Evolutionary conservation across 2,329 filamentous ascomycete species (phyloP).

Genomic region (Penicillium sp.): DNA sequence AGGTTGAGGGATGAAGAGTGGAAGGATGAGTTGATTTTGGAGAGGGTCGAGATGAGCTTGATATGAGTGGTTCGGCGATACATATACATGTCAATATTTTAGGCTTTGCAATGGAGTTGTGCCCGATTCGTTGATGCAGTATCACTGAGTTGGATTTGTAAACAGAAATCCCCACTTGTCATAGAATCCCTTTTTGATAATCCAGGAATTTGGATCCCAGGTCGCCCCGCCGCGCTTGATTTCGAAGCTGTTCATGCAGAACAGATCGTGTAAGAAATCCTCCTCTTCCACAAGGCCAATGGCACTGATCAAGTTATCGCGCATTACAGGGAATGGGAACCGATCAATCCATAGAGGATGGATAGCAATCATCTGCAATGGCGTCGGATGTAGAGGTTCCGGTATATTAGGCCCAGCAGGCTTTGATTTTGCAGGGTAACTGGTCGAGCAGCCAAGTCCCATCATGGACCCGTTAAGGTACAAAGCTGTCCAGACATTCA

Average conservation of each 20-base stretch:
- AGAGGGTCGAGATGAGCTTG: conserved; percentile 1
- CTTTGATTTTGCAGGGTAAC: conserved; percentile 22
- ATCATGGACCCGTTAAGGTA: conserved; percentile 30
- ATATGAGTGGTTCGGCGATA: neutral
- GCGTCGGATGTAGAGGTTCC: conserved; percentile 28
- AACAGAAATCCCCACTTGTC: conserved; percentile 37
- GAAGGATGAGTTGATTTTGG: neutral
- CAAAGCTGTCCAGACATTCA: conserved; percentile 26
- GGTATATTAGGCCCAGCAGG: conserved; percentile 18
- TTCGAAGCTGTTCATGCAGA: conserved; percentile 30
- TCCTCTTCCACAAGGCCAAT: conserved; percentile 30
- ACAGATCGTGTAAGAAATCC: conserved; percentile 32
- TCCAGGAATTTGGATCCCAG: conserved; percentile 35
- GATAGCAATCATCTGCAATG: conserved; percentile 28
- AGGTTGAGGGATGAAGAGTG: neutral
- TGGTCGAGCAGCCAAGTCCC: conserved; percentile 25
- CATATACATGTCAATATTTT: too few relatives aligned
- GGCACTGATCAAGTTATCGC: conserved; percentile 32
- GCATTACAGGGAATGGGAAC: conserved; percentile 35
- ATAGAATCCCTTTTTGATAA: conserved; percentile 29
- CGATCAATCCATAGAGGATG: conserved; percentile 37
- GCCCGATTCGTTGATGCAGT: neutral
- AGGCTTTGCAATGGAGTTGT: neutral
- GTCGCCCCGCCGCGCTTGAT: conserved; percentile 23
- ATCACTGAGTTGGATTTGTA: neutral